Conservation (phyloP, 2,329 filamentous ascomycete genomes). For the Cucurbitaria berberidis region DNA sequence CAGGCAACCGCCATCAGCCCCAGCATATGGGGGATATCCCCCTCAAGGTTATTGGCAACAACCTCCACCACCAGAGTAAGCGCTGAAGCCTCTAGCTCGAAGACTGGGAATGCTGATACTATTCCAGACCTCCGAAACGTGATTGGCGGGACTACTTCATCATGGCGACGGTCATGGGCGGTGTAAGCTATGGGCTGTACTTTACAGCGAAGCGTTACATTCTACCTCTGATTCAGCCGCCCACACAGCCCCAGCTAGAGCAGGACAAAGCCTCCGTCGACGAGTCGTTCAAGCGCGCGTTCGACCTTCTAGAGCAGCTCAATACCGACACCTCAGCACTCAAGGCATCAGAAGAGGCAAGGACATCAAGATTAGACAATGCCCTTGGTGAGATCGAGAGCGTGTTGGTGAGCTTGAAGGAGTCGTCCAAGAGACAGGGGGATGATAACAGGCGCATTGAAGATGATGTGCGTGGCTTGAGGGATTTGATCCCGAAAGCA, state of each 20-base stretch:
- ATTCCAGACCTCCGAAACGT: constrained; percentile 66
- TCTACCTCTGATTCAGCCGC: constrained; percentile 86
- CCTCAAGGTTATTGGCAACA: constrained; percentile 60
- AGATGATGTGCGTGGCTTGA: constrained; percentile 82
- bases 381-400: constrained; percentile 84
- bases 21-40: constrained; percentile 59
- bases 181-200: constrained; percentile 88
- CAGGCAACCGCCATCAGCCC: constrained; percentile 52
- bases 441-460: constrained; percentile 86
- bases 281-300: constrained; percentile 90
- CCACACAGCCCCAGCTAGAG: constrained; percentile 90
- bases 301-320: constrained; percentile 88
- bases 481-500: constrained; percentile 86
- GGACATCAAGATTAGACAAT: constrained; percentile 81
- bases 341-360: constrained; percentile 83
- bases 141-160: constrained; percentile 99
- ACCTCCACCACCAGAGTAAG: constrained; percentile 61
- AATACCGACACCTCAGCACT: constrained; percentile 86
- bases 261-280: constrained; percentile 94
- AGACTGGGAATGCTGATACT: constrained; percentile 19
- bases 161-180: constrained; percentile 94
- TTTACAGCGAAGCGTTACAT: constrained; percentile 89
- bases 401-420: constrained; percentile 81
- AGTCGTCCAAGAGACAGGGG: constrained; percentile 79
- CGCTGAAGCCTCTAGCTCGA: neutral